Percentiles rank a stretch among this genome's conserved stretches.
Conservation (phyloP, 2,329 filamentous ascomycete species). For the Fusarium protoensiforme region DNA sequence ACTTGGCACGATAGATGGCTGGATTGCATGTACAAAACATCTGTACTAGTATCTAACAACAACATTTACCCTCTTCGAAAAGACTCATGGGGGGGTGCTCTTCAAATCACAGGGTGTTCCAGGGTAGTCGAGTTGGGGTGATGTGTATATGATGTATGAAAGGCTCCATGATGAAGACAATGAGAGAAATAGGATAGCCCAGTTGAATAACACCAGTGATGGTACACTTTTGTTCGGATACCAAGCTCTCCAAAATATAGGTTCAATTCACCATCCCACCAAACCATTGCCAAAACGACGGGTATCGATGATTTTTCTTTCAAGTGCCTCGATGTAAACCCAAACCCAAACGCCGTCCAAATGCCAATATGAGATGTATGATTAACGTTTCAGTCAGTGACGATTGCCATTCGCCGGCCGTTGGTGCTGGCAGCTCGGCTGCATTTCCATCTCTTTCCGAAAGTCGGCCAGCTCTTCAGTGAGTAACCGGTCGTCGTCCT, state of each 20-base stretch:
- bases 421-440: constrained; percentile 53
- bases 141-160: not conserved
- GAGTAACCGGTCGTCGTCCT: constrained; percentile 84
- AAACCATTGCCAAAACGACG: constrained; percentile 29
- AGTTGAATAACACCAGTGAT: not conserved
- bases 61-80: constrained; percentile 39
- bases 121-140: constrained; percentile 10
- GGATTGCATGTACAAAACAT: constrained; percentile 53
- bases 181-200: not conserved
- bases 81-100: constrained; percentile 28
- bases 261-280: constrained; percentile 2
- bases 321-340: constrained; percentile 21
- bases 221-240: not conserved
- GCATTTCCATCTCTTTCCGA: constrained; percentile 53
- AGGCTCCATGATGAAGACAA: not conserved
- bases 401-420: constrained; percentile 46
- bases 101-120: constrained; percentile 27
- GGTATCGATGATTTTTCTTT: constrained; percentile 46
- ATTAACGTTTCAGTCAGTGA: constrained; percentile 27
- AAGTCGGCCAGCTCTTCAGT: constrained; percentile 75
- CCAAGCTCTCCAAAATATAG: not conserved
- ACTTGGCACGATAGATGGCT: constrained; percentile 48
- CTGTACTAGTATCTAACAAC: constrained; percentile 52
- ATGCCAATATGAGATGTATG: constrained; percentile 7
- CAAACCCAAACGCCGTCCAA: constrained; percentile 45